Conservation (phyloP, 306 rosid genomes). For the Sindora glabra region DNA sequence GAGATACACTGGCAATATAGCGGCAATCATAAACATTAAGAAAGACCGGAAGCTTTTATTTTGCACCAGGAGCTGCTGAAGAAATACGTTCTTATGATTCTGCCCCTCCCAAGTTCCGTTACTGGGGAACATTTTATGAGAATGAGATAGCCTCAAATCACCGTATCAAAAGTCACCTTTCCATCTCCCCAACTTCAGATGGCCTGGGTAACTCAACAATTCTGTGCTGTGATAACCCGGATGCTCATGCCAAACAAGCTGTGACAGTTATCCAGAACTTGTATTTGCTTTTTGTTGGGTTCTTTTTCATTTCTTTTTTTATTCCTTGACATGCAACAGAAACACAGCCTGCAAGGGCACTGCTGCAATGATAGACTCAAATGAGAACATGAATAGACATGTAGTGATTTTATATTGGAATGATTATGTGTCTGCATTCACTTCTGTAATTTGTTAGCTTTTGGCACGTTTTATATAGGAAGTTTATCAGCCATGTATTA, state of each 20-base stretch:
- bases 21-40: not conserved
- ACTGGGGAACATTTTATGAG: not conserved
- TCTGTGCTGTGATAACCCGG: no score
- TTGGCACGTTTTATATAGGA: no score
- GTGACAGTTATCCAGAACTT: no score
- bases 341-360: no score
- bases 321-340: no score
- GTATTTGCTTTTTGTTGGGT: no score
- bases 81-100: not conserved
- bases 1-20: slow-evolving; percentile 33
- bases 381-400: no score
- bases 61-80: not conserved
- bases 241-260: no score
- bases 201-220: not conserved
- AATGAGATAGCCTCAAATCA: slow-evolving; percentile 10
- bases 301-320: no score
- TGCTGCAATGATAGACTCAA: no score
- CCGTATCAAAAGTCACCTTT: not conserved
- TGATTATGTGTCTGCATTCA: not conserved
- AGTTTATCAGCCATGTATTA: no score
- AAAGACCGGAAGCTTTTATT: not conserved
- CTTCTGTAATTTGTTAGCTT: not conserved
- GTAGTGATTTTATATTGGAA: not conserved
- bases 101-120: not conserved
- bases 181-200: not conserved